These are phyloP conservation scores for Cutaneotrichosporon cutaneum DNA, from an alignment of 1,284 basidiomycete species.

Conservation along the genomic window DNA sequence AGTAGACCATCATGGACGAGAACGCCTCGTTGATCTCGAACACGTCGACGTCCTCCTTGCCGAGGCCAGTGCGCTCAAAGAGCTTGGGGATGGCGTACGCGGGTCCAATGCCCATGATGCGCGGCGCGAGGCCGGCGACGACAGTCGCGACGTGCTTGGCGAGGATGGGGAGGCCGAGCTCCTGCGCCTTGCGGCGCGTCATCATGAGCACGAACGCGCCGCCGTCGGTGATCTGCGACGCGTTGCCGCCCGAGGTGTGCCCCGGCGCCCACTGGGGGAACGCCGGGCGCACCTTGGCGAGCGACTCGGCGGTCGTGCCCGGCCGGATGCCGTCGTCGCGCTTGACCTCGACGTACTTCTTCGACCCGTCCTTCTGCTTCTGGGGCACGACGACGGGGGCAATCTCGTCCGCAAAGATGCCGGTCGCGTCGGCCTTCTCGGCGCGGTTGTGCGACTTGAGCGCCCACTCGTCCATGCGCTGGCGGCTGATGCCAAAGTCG, in stretches of 20 bases:
- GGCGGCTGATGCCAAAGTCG: conserved; percentile 76
- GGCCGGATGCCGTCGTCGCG: conserved; percentile 87
- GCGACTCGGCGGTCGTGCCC: conserved; percentile 82
- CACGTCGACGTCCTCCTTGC: conserved; percentile 74
- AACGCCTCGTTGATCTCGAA: conserved; percentile 86
- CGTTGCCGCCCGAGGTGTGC: conserved; percentile 73
- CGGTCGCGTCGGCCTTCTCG: conserved; percentile 78
- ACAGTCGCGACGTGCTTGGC: conserved; percentile 84
- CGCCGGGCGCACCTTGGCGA: conserved; percentile 88
- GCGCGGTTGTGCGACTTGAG: conserved; percentile 81
- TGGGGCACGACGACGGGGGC: conserved; percentile 70
- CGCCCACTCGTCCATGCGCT: conserved; percentile 80
- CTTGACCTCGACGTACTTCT: background rate
- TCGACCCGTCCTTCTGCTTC: conserved; percentile 64
- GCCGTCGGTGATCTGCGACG: conserved; percentile 92
- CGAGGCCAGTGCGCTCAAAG: conserved; percentile 67
- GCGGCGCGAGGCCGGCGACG: conserved; percentile 76
- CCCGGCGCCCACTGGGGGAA: conserved; percentile 83
- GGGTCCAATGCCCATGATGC: conserved; percentile 88
- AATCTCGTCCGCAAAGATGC: conserved; percentile 90
- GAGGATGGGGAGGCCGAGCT: conserved; percentile 82
- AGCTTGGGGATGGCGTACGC: conserved; percentile 75
- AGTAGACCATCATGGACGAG: conserved; percentile 77
- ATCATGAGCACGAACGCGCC: conserved; percentile 91
- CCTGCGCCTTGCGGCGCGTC: conserved; percentile 79